Percentiles rank a stretch among this genome's conserved stretches.
phyloP scores from a whole-genome alignment of 495 filamentous ascomycete genomes.

The Trichoderma virens region DNA sequence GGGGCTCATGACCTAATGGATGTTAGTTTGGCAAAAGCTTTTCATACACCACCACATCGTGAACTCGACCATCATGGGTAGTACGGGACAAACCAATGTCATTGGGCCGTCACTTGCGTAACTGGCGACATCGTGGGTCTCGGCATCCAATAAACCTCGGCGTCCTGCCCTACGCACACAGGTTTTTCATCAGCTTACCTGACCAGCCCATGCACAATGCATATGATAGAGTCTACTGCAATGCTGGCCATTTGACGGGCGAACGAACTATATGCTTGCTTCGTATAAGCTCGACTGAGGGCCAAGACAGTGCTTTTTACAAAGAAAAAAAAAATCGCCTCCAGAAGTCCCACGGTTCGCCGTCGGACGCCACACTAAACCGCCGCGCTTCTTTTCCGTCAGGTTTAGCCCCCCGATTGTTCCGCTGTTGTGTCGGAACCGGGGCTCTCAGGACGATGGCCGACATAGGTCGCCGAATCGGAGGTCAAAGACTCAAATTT shows the following conservation, averaged over 20 bases:
- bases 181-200: slow-evolving; percentile 6
- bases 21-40: slow-evolving; percentile 6
- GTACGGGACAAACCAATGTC: not conserved
- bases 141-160: slow-evolving; percentile 7
- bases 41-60: slow-evolving; percentile 8
- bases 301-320: no score
- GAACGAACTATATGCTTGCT: not conserved
- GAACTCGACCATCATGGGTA: not conserved
- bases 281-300: not conserved
- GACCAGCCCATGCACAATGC: not conserved
- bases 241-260: not conserved
- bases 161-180: slow-evolving; percentile 5
- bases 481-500: not conserved
- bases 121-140: not conserved
- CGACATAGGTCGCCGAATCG: not conserved
- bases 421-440: not conserved
- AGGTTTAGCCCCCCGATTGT: not conserved
- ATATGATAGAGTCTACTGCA: not conserved
- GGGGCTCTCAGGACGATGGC: not conserved
- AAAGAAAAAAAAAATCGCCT: not conserved
- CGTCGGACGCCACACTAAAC: not conserved
- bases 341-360: not conserved
- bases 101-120: not conserved
- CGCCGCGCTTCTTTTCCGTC: not conserved
- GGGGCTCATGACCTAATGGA: not conserved